Conservation (phyloP, 2,329 filamentous ascomycete species). For the Gremmenia infestans region DNA sequence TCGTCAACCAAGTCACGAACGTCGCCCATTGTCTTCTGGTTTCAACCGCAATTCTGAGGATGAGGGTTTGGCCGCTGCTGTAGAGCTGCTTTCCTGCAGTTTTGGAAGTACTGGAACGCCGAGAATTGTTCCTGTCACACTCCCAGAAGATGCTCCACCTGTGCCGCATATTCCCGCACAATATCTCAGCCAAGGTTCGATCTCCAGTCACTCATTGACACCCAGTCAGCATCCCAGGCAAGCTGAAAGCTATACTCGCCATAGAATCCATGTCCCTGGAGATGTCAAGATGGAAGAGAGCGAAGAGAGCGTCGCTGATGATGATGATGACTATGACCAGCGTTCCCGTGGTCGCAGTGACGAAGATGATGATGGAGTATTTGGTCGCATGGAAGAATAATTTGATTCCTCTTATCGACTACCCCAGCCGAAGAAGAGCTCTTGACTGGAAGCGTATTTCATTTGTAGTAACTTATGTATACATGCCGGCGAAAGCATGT, state of each 20-base stretch:
- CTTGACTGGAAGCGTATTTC: constrained; percentile 17
- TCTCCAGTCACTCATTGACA: constrained; percentile 56
- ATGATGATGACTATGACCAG: constrained; percentile 61
- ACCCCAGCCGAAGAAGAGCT: neutral
- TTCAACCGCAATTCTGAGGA: constrained; percentile 75
- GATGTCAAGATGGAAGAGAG: constrained; percentile 67
- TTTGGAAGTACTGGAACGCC: constrained; percentile 62
- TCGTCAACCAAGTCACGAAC: constrained; percentile 70
- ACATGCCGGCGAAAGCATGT: constrained; percentile 46
- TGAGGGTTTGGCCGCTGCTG: constrained; percentile 78
- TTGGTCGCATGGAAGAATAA: constrained; percentile 93
- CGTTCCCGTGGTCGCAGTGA: constrained; percentile 63
- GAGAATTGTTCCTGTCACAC: constrained; percentile 58
- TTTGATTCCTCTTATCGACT: neutral
- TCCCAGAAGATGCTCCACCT: constrained; percentile 72
- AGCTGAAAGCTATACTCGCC: constrained; percentile 60
- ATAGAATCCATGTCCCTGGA: constrained; percentile 48
- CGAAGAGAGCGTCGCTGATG: constrained; percentile 57
- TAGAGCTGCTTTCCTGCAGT: constrained; percentile 85
- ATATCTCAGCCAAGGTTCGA: constrained; percentile 59
- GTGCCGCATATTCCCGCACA: constrained; percentile 82
- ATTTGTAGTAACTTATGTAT: constrained; percentile 30
- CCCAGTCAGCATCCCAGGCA: constrained; percentile 53
- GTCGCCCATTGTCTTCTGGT: constrained; percentile 74
- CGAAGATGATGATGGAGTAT: constrained; percentile 92